phyloP scores from a whole-genome alignment of 306 rosid genomes.

The Heteromeles arbutifolia region DNA sequence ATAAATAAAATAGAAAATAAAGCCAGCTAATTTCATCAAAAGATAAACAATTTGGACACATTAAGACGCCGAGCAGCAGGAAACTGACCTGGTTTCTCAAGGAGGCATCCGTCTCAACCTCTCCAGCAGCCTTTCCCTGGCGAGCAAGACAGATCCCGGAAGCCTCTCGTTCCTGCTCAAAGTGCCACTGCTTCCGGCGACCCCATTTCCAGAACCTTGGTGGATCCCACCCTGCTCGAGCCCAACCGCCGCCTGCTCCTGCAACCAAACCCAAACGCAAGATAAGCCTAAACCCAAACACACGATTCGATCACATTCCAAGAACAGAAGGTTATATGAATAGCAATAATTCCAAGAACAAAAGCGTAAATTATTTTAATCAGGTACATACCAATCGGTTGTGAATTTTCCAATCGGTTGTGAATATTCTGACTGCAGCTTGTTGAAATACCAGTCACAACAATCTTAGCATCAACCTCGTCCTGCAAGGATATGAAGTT shows the following conservation, averaged over 20 bases:
- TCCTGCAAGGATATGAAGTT: slow-evolving; percentile 35
- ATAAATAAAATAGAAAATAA: background rate
- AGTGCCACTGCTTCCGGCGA: slow-evolving; percentile 17
- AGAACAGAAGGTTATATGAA: no score
- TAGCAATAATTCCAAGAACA: no score
- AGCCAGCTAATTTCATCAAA: background rate
- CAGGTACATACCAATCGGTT: no score
- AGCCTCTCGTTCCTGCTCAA: slow-evolving; percentile 44
- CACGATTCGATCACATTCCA: background rate
- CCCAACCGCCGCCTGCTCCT: slow-evolving; percentile 49
- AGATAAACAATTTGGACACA: background rate
- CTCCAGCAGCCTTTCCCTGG: slow-evolving; percentile 75
- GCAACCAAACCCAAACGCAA: slow-evolving; percentile 4
- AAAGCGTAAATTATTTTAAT: no score
- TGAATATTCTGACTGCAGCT: no score
- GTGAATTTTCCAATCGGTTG: no score
- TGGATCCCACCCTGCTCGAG: slow-evolving; percentile 19
- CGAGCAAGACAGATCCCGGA: slow-evolving; percentile 67
- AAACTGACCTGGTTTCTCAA: slow-evolving; percentile 50
- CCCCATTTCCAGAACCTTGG: slow-evolving; percentile 19
- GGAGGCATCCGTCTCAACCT: slow-evolving; percentile 67
- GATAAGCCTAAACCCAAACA: background rate
- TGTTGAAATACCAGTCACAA: slow-evolving; percentile 33
- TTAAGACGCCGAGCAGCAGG: background rate
- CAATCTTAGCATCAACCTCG: slow-evolving; percentile 63